Evolutionary conservation across 495 filamentous ascomycete genomes (phyloP).

Genomic region (Letharia lupina): DNA sequence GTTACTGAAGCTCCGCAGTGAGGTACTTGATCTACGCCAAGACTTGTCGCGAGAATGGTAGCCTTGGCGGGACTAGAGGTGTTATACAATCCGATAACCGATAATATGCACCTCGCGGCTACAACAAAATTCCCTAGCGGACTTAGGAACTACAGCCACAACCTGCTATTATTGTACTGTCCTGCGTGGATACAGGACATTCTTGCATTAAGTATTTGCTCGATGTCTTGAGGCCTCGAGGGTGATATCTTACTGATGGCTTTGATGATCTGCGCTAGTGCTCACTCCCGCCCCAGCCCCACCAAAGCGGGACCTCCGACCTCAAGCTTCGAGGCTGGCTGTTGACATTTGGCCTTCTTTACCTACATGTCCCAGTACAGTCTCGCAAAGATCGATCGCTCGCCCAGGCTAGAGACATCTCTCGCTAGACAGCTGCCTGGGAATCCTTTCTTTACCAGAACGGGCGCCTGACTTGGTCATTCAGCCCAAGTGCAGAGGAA

Average conservation of each 20-base stretch:
- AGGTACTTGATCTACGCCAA: conserved; percentile 9
- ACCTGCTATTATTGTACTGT: too few relatives aligned
- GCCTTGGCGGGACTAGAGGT: neutral
- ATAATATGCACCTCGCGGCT: neutral
- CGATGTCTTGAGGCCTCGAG: too few relatives aligned
- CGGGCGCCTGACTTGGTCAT: conserved; percentile 7
- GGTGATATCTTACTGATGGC: too few relatives aligned
- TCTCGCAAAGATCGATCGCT: neutral
- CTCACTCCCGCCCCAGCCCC: neutral
- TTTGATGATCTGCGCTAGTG: neutral
- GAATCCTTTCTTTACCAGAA: neutral
- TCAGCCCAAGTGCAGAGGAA: conserved; percentile 10
- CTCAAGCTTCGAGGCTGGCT: neutral
- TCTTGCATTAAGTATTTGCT: too few relatives aligned
- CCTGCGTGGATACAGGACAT: too few relatives aligned
- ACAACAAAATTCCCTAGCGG: neutral
- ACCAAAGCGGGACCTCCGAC: neutral
- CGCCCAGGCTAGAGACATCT: neutral
- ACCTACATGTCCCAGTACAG: neutral
- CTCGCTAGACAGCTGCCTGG: neutral
- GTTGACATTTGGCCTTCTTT: neutral
- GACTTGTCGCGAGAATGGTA: conserved; percentile 8
- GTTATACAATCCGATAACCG: neutral
- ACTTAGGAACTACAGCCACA: too few relatives aligned
- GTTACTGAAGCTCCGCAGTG: neutral